These are phyloP conservation scores for Epichloe festucae DNA, from an alignment of 2,329 filamentous ascomycete species.

Conservation along the genomic window DNA sequence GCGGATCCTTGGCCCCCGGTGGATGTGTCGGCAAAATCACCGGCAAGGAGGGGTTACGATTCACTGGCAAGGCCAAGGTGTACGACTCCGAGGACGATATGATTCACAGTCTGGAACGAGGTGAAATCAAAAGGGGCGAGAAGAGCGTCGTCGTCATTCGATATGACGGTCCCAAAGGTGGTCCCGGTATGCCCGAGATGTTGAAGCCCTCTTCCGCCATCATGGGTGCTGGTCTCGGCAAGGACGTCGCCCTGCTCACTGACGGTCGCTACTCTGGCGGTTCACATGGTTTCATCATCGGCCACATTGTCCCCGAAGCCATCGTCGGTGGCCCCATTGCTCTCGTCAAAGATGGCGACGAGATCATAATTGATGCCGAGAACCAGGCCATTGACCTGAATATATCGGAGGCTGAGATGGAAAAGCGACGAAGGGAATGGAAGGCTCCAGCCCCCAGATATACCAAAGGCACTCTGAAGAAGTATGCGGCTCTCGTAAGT, in stretches of 20 bases:
- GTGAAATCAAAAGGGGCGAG: constrained; percentile 70
- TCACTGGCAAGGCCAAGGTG: constrained; percentile 67
- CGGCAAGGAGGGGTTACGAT: constrained; percentile 78
- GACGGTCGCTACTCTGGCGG: constrained; percentile 70
- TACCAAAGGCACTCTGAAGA: constrained; percentile 52
- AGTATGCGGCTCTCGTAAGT: constrained; percentile 51
- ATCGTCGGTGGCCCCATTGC: constrained; percentile 77
- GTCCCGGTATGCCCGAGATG: constrained; percentile 91
- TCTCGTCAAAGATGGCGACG: constrained; percentile 68
- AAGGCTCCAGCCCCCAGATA: constrained; percentile 45
- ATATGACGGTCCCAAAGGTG: constrained; percentile 87
- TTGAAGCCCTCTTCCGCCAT: constrained; percentile 85
- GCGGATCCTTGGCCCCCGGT: constrained; percentile 71
- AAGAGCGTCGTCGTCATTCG: constrained; percentile 85
- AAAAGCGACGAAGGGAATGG: constrained; percentile 45
- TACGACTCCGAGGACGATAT: constrained; percentile 78
- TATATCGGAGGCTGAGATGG: constrained; percentile 52
- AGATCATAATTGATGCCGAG: constrained; percentile 71
- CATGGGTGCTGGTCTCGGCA: constrained; percentile 76
- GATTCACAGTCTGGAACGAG: constrained; percentile 61
- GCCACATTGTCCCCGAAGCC: constrained; percentile 78
- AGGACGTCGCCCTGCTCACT: constrained; percentile 62
- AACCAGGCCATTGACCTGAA: constrained; percentile 55
- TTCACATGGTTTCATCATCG: constrained; percentile 76
- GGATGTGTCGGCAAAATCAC: constrained; percentile 91